Percentiles rank a stretch among this genome's conserved stretches.
Evolutionary conservation across 2,329 filamentous ascomycete genomes (phyloP).

Genomic region (Botrytis elliptica): DNA sequence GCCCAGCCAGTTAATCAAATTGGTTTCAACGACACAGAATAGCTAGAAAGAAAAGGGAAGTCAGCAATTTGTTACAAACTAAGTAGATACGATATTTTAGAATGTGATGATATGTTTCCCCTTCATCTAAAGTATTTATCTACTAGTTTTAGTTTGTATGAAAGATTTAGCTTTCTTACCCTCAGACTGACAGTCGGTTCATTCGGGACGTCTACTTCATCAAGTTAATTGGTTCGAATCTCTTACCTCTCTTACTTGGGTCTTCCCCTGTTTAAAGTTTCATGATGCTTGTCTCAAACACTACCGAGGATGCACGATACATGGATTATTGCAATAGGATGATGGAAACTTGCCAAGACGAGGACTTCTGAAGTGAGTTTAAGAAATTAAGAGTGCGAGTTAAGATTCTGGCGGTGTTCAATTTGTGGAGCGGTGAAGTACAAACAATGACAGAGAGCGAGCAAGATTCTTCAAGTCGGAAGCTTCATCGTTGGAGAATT

Average conservation of each 20-base stretch:
- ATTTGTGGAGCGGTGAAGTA: neutral
- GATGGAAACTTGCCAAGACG: constrained; percentile 1
- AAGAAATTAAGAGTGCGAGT: neutral
- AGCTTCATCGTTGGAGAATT: neutral
- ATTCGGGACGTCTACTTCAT: constrained; percentile 12
- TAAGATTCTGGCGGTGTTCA: neutral
- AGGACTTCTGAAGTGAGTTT: constrained; percentile 9
- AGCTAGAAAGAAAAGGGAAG: neutral
- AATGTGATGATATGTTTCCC: constrained; percentile 3
- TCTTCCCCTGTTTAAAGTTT: constrained; percentile 17
- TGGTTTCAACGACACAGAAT: neutral
- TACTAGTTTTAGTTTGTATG: neutral
- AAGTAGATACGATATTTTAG: neutral
- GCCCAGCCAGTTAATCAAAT: neutral
- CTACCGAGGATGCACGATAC: constrained; percentile 10
- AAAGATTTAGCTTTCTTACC: neutral
- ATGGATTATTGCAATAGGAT: neutral
- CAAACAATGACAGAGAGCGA: neutral
- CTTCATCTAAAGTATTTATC: constrained; percentile 4
- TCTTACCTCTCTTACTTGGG: constrained; percentile 5
- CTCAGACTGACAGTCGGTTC: constrained; percentile 1
- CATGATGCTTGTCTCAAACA: constrained; percentile 20
- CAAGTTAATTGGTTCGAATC: constrained; percentile 9
- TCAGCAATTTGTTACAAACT: constrained; percentile 2
- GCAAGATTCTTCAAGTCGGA: neutral